Conservation (phyloP, 2,329 filamentous ascomycete genomes). For the Penicillium sp. region DNA sequence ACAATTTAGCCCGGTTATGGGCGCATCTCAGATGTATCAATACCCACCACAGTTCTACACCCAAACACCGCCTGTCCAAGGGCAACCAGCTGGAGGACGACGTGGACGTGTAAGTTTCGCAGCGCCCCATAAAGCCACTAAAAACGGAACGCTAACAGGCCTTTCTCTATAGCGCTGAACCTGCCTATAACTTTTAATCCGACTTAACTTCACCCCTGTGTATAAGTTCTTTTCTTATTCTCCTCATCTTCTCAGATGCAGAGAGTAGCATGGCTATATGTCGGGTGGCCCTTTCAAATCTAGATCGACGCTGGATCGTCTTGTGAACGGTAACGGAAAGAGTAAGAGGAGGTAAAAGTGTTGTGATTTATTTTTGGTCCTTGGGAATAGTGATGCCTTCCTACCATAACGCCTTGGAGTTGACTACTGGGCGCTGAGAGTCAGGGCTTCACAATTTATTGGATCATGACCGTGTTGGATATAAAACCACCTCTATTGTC, state of each 20-base stretch:
- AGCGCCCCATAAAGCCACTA: constrained; percentile 3
- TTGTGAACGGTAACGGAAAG: constrained; percentile 36
- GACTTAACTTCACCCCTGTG: constrained; percentile 38
- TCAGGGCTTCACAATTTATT: constrained; percentile 4
- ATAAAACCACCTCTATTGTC: constrained; percentile 24
- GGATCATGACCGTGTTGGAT: constrained; percentile 23
- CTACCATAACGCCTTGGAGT: constrained; percentile 22
- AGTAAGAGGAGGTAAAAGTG: constrained; percentile 27
- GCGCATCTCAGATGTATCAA: constrained; percentile 54
- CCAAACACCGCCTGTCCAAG: constrained; percentile 49
- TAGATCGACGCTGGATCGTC: constrained; percentile 49
- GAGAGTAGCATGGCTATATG: constrained; percentile 40
- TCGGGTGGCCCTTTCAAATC: constrained; percentile 36
- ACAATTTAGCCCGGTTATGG: constrained; percentile 52
- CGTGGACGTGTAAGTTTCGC: constrained; percentile 58
- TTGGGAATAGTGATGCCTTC: constrained; percentile 24
- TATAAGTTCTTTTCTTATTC: constrained; percentile 38
- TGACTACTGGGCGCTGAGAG: constrained; percentile 8
- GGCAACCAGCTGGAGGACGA: constrained; percentile 54
- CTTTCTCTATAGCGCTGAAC: constrained; percentile 36
- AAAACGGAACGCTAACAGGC: constrained; percentile 21
- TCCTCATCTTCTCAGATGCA: constrained; percentile 30
- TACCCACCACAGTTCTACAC: constrained; percentile 58
- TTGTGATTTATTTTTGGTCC: constrained; percentile 23
- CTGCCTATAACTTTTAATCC: constrained; percentile 33